These are phyloP conservation scores for Pezizomycotina sp. DNA, from an alignment of 2,329 filamentous ascomycete species.

Conservation along the genomic window DNA sequence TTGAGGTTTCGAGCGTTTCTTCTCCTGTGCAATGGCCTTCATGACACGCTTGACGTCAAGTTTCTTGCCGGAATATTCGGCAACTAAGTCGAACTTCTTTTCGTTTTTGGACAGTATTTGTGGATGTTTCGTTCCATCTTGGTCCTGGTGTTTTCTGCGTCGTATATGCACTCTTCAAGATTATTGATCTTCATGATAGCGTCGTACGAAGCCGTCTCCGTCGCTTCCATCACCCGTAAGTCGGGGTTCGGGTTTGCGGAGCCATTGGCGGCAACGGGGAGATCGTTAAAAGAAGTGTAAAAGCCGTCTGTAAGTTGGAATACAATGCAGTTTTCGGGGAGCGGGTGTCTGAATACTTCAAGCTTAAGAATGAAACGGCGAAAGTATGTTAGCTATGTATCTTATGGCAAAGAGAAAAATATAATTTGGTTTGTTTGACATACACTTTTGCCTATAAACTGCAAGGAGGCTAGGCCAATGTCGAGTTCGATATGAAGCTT, in stretches of 20 bases:
- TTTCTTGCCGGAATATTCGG: slow-evolving; percentile 11
- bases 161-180: slow-evolving; percentile 50
- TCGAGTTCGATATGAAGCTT: slow-evolving; percentile 41
- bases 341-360: slow-evolving; percentile 41
- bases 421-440: slow-evolving; percentile 20
- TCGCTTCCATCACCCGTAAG: slow-evolving; percentile 28
- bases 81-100: no score
- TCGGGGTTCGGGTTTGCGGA: slow-evolving; percentile 24
- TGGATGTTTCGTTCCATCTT: slow-evolving; percentile 46
- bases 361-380: no score
- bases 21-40: slow-evolving; percentile 44
- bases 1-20: slow-evolving; percentile 47
- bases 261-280: slow-evolving; percentile 28
- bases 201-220: slow-evolving; percentile 44
- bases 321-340: slow-evolving; percentile 46
- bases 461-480: slow-evolving; percentile 39
- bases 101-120: no score
- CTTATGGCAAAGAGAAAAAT: not conserved
- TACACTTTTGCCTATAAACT: slow-evolving; percentile 44
- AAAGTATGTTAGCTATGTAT: slow-evolving; percentile 5
- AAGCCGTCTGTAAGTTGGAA: slow-evolving; percentile 50
- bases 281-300: slow-evolving; percentile 44
- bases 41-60: slow-evolving; percentile 30
- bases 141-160: slow-evolving; percentile 43
- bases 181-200: slow-evolving; percentile 47